Base-by-base conservation (phyloP, 257 asterid species). In the Fraxinus cuspidata region DNA sequence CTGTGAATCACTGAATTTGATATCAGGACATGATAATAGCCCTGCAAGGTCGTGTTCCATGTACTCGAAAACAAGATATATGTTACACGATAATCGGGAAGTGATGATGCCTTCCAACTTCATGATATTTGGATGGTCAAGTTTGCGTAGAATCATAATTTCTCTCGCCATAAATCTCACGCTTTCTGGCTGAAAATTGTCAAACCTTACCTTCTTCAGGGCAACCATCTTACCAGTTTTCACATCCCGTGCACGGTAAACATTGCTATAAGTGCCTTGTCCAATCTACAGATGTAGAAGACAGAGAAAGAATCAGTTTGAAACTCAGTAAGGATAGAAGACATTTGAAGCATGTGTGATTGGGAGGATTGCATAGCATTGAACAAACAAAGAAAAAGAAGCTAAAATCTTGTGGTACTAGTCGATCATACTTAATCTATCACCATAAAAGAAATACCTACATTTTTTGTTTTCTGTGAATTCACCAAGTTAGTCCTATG, bases 21-120 rank as follows among this genome's bases (percentile, higher is more conserved):
- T 85, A 53, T 88, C 91, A 2, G 99, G 98, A 71, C 90, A 90
- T 5, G 99, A 89, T 16, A 96, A 78, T 11, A 96, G 86, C 18
- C 99, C 98, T 1, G 97, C 84, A n/a, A 96, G 97, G 81, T 96
- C 99, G 21, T 96, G 99, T 80, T 96, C 99, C 98, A 96, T 96
- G 85, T 93, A 96, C 82, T 96, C 98, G 74, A 96, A 96, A 64
- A 96, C 99, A 49, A 96, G 96, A 91, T 90, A 92, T 38, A 96
- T 82, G 79, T 87, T 91, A 37, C 89, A 83, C 1, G 99, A 93
- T 51, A 92, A 75, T 23, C 87, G 80, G 23, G 99, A 96, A 5
- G 98, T 93, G 27, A 96, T 90, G 53, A 96, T 96, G 19, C 99
- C 99, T 83, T 93, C 97, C 70, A 96, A 90, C 82, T 96, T 96